Conservation (phyloP, 2,329 filamentous ascomycete genomes). For the Tolypocladium ophioglossoides region DNA sequence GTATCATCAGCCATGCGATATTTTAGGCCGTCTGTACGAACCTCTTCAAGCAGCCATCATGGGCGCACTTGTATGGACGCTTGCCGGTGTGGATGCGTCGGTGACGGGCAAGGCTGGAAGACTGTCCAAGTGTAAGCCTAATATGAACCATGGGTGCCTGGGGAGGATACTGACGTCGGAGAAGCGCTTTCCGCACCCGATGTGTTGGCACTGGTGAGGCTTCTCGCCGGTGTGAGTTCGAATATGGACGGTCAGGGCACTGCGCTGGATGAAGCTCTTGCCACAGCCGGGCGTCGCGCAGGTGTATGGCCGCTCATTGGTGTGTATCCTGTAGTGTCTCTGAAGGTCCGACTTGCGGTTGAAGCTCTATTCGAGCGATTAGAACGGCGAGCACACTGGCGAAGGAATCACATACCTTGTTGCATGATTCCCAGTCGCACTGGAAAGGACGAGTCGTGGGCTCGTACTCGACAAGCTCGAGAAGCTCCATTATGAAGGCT, state of each 20-base stretch:
- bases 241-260: conserved; percentile 59
- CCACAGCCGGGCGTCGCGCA: conserved; percentile 51
- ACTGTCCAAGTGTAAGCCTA: conserved; percentile 28
- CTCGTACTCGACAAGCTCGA: conserved; percentile 56
- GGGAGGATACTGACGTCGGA: conserved; percentile 46
- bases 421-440: conserved; percentile 53
- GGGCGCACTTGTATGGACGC: conserved; percentile 52
- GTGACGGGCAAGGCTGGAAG: conserved; percentile 54
- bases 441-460: conserved; percentile 50
- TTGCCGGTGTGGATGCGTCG: conserved; percentile 57
- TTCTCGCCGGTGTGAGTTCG: conserved; percentile 64
- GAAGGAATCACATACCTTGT: conserved; percentile 39
- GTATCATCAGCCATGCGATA: background rate
- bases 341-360: conserved; percentile 63
- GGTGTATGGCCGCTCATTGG: conserved; percentile 57
- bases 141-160: background rate
- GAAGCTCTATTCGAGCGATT: conserved; percentile 42
- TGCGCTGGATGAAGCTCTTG: conserved; percentile 63
- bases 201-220: conserved; percentile 56
- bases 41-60: conserved; percentile 53
- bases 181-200: conserved; percentile 57
- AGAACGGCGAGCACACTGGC: background rate
- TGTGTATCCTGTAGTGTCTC: conserved; percentile 61
- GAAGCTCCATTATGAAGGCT: conserved; percentile 42
- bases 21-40: conserved; percentile 13